A percentile compares a stretch with the other conserved stretches of the same genome.
Evolutionary conservation across 495 filamentous ascomycete species (phyloP).

Genomic region (Penicillium lividum): DNA sequence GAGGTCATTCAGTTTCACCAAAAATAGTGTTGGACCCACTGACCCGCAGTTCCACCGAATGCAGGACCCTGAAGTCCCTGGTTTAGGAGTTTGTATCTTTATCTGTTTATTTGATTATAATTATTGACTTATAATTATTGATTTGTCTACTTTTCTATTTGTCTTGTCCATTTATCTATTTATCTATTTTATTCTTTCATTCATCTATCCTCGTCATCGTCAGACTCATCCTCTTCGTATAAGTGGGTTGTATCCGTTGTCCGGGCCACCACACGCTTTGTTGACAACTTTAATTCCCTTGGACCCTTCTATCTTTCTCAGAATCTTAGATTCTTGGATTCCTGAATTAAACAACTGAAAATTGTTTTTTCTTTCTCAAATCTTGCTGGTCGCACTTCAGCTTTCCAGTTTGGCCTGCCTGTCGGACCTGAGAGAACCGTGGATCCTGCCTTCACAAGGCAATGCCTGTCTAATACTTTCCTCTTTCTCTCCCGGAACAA

Average conservation of each 20-base stretch:
- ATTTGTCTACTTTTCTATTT: neutral
- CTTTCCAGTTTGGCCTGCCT: slow-evolving; percentile 16
- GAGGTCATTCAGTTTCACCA: neutral
- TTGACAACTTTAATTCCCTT: slow-evolving; percentile 16
- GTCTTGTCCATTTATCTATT: neutral
- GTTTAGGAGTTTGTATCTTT: neutral
- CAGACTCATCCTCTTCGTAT: too few species aligned
- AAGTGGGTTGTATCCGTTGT: slow-evolving; percentile 16
- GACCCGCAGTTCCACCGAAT: slow-evolving; percentile 8
- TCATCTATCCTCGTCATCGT: too few species aligned
- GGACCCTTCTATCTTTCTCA: neutral
- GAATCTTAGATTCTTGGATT: neutral
- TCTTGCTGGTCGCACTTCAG: slow-evolving; percentile 11
- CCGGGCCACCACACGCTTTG: slow-evolving; percentile 21
- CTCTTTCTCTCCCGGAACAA: neutral
- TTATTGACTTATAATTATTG: too few species aligned
- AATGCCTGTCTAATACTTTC: neutral
- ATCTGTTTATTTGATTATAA: too few species aligned
- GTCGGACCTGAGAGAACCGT: neutral
- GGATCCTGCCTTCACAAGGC: neutral
- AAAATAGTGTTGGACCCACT: slow-evolving; percentile 12
- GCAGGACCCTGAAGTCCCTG: neutral
- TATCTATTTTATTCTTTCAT: too few species aligned
- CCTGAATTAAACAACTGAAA: neutral
- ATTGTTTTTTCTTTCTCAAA: neutral